Percentiles rank a stretch among this genome's conserved stretches.
These are phyloP conservation scores for Corymbia citriodora DNA, from an alignment of 441 rosid genomes.

Conservation along the genomic window DNA sequence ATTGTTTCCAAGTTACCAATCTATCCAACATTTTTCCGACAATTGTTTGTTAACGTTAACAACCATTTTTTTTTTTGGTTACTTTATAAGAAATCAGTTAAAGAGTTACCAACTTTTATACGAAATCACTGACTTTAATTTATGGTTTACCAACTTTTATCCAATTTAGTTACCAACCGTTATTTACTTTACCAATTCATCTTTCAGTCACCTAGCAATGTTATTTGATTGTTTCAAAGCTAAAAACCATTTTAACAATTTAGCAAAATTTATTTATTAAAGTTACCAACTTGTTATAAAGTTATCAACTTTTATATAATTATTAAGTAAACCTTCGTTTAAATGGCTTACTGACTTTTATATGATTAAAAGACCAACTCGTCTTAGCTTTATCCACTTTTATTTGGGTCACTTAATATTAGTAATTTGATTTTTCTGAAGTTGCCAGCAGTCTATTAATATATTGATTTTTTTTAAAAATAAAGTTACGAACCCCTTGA, in stretches of 20 bases:
- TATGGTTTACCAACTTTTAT: not conserved
- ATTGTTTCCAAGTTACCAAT: too few species aligned
- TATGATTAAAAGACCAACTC: not conserved
- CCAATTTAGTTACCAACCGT: not conserved
- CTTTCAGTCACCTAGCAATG: not conserved
- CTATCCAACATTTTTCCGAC: not conserved
- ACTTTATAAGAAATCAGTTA: not conserved
- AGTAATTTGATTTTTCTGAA: not conserved
- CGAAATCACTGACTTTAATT: not conserved
- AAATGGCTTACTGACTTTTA: not conserved
- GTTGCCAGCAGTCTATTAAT: not conserved
- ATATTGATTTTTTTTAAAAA: not conserved
- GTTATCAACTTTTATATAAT: not conserved
- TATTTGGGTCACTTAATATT: not conserved
- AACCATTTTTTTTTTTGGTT: not conserved
- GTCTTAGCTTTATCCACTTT: not conserved
- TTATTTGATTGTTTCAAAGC: not conserved
- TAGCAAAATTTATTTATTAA: not conserved
- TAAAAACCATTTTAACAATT: not conserved
- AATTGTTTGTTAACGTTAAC: not conserved
- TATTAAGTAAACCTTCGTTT: not conserved
- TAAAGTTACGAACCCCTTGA: not conserved
- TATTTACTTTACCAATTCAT: not conserved
- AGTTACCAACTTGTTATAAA: not conserved
- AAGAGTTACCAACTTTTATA: not conserved